Evolutionary conservation across 2,329 filamentous ascomycete genomes (phyloP), one percentile per base, ranked within the genome.

Genomic region (Talaromyces sp.): DNA sequence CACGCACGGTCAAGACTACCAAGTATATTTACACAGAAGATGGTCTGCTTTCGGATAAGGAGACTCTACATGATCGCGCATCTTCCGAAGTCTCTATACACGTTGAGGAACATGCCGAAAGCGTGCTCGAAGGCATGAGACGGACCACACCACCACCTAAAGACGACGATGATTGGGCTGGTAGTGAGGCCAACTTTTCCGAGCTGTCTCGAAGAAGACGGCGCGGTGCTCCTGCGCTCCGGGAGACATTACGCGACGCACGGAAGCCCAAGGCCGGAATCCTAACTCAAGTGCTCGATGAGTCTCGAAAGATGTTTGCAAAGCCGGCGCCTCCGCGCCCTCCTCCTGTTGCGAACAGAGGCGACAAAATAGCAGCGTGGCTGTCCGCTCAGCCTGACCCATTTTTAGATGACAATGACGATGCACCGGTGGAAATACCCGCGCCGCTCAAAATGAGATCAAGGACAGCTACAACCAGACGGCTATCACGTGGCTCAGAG

Each of bases 311-410:
- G 65, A 77, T 81, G 67, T 81, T 83, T 66, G 72, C 73, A n/a
- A 77, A 77, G 63, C 75, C 77, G 5, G 78, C 78, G 60, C 67
- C 72, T 16, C 78, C 79, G 24, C 75, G 79, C 11, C 72, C 73
- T n/a, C 67, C 68, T 10, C 70, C 70, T 31, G 59, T 60, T 22
- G 47, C 50, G 16, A 71, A 71, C 22, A 81, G 81, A 54, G 77
- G 82, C 14, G 81, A 82, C 61, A 85, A 85, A 57, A 83, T 89
- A 31, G 84, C 88, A 73, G 84, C 85, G 58, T 89, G 87, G 87
- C 80, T 89, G 6, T 82, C 82, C 2, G 78, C 78, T 61, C 86
- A 84, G 2, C 79, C 82, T 9, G 84, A 87, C 72, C 83, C 84
- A 2, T 85, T 87, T 65, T 66, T 81, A 57, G 82, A 84, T n/a